Evolutionary conservation across 1,284 basidiomycete genomes (phyloP).

Genomic region (Austroboletus novae-zelandiae): DNA sequence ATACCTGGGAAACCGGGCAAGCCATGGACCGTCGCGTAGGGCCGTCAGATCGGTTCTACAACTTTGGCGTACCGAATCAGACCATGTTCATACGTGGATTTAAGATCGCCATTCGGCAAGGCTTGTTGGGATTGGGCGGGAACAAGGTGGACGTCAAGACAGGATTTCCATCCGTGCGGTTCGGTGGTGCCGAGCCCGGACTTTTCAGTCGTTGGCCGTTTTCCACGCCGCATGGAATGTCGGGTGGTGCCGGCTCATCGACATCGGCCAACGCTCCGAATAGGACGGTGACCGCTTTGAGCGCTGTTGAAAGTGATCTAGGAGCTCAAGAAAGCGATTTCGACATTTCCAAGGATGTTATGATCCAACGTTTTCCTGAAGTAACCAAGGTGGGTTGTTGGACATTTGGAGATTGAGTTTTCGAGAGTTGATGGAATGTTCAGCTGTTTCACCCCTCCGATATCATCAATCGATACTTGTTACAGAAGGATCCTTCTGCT

Average conservation of each 20-base stretch:
- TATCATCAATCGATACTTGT: not conserved
- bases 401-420: not conserved
- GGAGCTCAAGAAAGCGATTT: too few relatives aligned
- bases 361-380: not conserved
- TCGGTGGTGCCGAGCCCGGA: too few relatives aligned
- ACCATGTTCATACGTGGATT: constrained; percentile 27
- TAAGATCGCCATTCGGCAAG: constrained; percentile 18
- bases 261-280: too few relatives aligned
- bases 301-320: not conserved
- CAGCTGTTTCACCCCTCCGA: not conserved
- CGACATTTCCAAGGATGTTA: too few relatives aligned
- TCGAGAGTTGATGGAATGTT: not conserved
- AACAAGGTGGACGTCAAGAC: too few relatives aligned
- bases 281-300: too few relatives aligned
- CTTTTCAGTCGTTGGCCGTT: too few relatives aligned
- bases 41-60: constrained; percentile 4
- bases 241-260: too few relatives aligned
- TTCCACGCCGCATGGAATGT: too few relatives aligned
- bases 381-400: not conserved
- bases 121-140: not conserved
- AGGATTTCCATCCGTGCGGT: too few relatives aligned
- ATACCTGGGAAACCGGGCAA: not conserved
- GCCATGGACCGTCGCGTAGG: not conserved
- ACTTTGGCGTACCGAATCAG: constrained; percentile 12
- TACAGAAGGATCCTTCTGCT: not conserved